Base-by-base conservation (phyloP, 768 basidiomycete species). In the Leccinum barrowsii region DNA sequence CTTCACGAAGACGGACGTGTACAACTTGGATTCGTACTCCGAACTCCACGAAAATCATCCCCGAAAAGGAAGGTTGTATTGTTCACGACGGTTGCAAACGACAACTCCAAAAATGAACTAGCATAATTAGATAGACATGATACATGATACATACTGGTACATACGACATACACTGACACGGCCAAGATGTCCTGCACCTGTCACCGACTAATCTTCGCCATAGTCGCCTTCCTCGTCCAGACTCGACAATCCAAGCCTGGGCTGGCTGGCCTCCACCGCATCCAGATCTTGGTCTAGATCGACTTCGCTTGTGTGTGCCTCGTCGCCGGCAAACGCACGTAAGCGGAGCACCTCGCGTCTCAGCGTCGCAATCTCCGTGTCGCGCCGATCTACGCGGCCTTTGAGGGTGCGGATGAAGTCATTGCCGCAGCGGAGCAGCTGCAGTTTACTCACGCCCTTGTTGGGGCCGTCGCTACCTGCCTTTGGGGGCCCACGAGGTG, bases 391-490 rank as follows among this genome's bases (percentile, higher is more conserved):
- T 51, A 95, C 82, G 30, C 90, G 83, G 17, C 76, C 86, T 59
- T 89, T 89, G 65, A 97, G 79, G 60, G 82, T 76, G 63, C 87
- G 79, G 61, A 98, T 87, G 69, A 81, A 95, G 70, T 94, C 90
- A 71, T 98, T 98, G 35, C 90, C 91, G 67, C 92, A 95, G 59
- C 92, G 85, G 56, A 98, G 74, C 37, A 98, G 76, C 73, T 96
- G 94, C 57, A 97, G 77, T 78, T 97, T 98, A 78, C 91, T 93
- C 50, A 98, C 93, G 15, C 87, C 87, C 67, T 94, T 89, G 73
- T 98, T 98, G 10, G 94, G 94, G n/a, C 94, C 94, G 59, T 95
- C 92, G 2, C 84, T 80, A 53, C 90, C 83, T 24, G 87, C 84
- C 72, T 94, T 85, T 4, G 93, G 92, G 7, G 94, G 90, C 0